Evolutionary conservation across 768 basidiomycete species (phyloP).

Genomic region (Gelatoporia subvermispora): DNA sequence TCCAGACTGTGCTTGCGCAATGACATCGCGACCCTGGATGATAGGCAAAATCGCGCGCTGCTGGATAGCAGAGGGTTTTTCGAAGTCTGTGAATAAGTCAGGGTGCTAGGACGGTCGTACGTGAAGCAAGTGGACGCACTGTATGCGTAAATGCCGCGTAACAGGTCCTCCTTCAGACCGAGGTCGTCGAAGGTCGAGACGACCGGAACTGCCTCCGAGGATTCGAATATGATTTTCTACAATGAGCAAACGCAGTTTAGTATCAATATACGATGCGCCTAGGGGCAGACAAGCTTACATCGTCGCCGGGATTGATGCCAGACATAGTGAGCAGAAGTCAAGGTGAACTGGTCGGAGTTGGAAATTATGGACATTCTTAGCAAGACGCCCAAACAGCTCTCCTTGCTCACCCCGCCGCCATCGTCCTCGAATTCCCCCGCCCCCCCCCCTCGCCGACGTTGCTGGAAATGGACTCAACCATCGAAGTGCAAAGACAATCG

Average conservation of each 20-base stretch:
- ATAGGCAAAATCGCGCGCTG: conserved; percentile 97
- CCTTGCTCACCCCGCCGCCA: not conserved
- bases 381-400: not conserved
- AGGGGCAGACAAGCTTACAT: conserved; percentile 41
- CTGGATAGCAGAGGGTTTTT: conserved; percentile 98
- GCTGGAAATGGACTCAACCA: conserved; percentile 76
- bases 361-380: conserved; percentile 30
- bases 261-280: not conserved
- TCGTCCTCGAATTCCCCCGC: conserved; percentile 2
- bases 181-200: conserved; percentile 89
- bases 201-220: conserved; percentile 86
- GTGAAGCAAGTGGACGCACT: conserved; percentile 39
- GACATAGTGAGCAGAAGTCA: conserved; percentile 49
- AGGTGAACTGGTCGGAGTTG: conserved; percentile 45
- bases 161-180: conserved; percentile 88
- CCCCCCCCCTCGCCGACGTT: not conserved
- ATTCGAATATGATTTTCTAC: conserved; percentile 92
- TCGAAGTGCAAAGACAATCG: conserved; percentile 91
- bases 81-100: conserved; percentile 56
- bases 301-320: conserved; percentile 83
- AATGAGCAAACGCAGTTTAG: not conserved
- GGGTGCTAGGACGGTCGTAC: not conserved
- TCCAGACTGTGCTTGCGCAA: conserved; percentile 98
- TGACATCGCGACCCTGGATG: conserved; percentile 93
- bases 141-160: conserved; percentile 97